Evolutionary conservation across 108 stramenopile genomes (phyloP).

Genomic region (Mediolabrus comicus): DNA sequence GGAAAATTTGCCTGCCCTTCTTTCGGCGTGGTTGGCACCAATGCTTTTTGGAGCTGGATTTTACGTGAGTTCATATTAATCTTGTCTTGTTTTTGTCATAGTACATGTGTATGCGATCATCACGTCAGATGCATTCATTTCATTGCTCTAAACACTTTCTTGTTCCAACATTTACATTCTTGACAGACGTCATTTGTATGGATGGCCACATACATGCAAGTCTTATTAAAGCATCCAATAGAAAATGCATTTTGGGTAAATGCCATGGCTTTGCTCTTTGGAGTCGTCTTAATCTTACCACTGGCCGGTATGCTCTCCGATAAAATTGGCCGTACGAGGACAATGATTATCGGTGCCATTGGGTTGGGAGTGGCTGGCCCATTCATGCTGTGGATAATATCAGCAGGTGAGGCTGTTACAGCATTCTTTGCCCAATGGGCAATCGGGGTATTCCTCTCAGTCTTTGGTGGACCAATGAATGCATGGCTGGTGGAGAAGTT

Average conservation of each 20-base stretch:
- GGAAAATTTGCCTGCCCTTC: constrained; percentile 53
- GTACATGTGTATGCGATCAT: too few species aligned
- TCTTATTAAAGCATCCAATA: constrained; percentile 56
- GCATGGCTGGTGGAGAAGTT: constrained; percentile 75
- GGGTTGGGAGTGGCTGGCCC: constrained; percentile 50
- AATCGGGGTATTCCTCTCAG: constrained; percentile 51
- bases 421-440: constrained; percentile 57
- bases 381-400: constrained; percentile 43
- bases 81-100: too few species aligned
- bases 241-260: constrained; percentile 66
- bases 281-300: constrained; percentile 55
- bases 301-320: constrained; percentile 59
- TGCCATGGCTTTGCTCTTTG: constrained; percentile 47
- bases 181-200: constrained; percentile 68
- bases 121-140: too few species aligned
- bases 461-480: constrained; percentile 63
- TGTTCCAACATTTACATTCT: too few species aligned
- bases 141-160: too few species aligned
- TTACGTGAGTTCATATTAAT: too few species aligned
- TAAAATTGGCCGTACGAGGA: constrained; percentile 38
- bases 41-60: constrained; percentile 69
- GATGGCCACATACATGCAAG: constrained; percentile 71
- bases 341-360: constrained; percentile 52
- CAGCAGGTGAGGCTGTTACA: constrained; percentile 28
- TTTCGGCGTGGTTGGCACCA: constrained; percentile 53